Percentiles rank a stretch among this genome's conserved stretches.
phyloP scores from a whole-genome alignment of 192 early-diverging fungal species.

The Gonapodya prolifera region DNA sequence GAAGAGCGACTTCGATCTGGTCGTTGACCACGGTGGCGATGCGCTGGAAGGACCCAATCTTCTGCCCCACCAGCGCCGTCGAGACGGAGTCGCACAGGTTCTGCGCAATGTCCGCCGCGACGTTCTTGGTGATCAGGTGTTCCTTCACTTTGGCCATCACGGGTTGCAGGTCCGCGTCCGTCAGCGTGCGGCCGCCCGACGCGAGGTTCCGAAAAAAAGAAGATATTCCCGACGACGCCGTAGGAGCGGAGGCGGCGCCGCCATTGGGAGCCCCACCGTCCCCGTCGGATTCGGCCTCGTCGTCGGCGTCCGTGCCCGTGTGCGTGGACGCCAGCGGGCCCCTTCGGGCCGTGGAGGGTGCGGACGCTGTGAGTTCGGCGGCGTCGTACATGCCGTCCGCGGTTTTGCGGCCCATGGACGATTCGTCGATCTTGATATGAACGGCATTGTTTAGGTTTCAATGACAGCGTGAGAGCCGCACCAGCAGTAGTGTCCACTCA shows the following conservation, averaged over 20 bases:
- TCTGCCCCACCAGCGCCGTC: slow-evolving; percentile 56
- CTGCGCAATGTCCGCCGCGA: slow-evolving; percentile 75
- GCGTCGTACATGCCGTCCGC: slow-evolving; percentile 35
- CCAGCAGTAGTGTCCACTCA: slow-evolving; percentile 10
- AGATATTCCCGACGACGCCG: slow-evolving; percentile 31
- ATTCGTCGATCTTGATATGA: slow-evolving; percentile 26
- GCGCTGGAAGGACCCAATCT: slow-evolving; percentile 49
- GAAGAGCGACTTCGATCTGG: slow-evolving; percentile 72
- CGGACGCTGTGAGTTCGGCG: not conserved
- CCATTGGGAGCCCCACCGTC: slow-evolving; percentile 36
- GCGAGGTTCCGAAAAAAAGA: slow-evolving; percentile 62
- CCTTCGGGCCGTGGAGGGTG: not conserved
- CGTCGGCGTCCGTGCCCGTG: slow-evolving; percentile 45
- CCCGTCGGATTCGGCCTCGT: slow-evolving; percentile 36
- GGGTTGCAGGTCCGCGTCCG: slow-evolving; percentile 56
- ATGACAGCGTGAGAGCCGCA: slow-evolving; percentile 8
- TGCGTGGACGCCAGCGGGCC: slow-evolving; percentile 35
- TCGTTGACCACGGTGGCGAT: slow-evolving; percentile 53
- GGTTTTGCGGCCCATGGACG: slow-evolving; percentile 43
- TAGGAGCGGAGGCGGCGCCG: slow-evolving; percentile 17
- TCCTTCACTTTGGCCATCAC: slow-evolving; percentile 80
- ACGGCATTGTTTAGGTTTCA: not conserved
- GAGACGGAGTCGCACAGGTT: slow-evolving; percentile 72
- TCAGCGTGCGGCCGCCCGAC: slow-evolving; percentile 53
- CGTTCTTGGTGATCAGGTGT: slow-evolving; percentile 85